Evolutionary conservation across 108 stramenopile genomes (phyloP).

Genomic region (Mediolabrus comicus): DNA sequence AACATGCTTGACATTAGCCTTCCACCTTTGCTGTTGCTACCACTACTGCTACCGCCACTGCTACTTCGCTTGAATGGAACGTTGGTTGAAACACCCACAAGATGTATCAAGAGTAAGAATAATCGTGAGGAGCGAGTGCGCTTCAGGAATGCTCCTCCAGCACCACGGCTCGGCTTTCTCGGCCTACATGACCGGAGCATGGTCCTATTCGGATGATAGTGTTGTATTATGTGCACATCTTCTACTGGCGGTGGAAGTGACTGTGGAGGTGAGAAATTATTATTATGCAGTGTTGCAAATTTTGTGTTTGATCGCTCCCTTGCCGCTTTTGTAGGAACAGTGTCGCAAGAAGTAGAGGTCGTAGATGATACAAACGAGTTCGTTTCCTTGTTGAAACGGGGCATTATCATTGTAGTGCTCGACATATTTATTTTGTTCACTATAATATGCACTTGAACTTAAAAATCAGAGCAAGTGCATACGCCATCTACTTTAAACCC

Average conservation of each 20-base stretch:
- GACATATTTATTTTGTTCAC: no score
- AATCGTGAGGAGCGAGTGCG: conserved; percentile 57
- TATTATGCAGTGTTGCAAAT: background rate
- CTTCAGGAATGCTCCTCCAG: no score
- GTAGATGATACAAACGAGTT: background rate
- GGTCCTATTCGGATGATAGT: background rate
- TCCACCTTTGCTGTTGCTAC: background rate
- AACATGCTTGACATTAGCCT: background rate
- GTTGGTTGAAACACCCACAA: conserved; percentile 57
- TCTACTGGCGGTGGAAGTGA: background rate
- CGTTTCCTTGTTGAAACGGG: background rate
- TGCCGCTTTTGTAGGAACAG: background rate
- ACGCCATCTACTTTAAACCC: no score
- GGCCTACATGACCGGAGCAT: background rate
- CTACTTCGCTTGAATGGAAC: conserved; percentile 10
- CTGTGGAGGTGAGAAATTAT: background rate
- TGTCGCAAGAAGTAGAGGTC: background rate
- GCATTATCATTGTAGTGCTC: background rate
- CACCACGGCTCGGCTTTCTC: background rate
- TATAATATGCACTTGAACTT: no score
- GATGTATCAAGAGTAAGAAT: conserved; percentile 58
- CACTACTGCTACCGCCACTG: background rate
- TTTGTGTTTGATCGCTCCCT: background rate
- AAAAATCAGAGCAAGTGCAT: no score
- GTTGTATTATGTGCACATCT: background rate